A percentile compares a stretch with the other conserved stretches of the same genome.
Conservation (phyloP, 768 basidiomycete genomes). For the Daedaleopsis sinensis region DNA sequence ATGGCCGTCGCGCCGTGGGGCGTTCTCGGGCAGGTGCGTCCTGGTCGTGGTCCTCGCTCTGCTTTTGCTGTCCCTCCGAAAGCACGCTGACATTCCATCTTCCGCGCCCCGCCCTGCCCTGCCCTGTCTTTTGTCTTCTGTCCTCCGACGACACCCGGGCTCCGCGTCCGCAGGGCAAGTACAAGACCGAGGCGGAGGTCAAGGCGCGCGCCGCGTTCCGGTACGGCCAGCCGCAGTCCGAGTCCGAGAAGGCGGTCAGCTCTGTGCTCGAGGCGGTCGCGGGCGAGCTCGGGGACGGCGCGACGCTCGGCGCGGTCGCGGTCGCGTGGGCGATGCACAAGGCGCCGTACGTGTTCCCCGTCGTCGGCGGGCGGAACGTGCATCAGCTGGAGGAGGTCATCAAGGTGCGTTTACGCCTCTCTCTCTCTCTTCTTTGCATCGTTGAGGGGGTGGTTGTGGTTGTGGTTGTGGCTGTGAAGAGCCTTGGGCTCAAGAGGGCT, state of each 20-base stretch:
- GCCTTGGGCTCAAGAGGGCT: no score
- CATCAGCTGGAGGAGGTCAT: slow-evolving; percentile 49
- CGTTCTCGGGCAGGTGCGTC: neutral
- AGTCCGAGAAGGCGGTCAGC: slow-evolving; percentile 34
- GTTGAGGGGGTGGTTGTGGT: no score
- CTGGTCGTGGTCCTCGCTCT: no score
- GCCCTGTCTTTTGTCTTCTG: no score
- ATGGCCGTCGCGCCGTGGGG: slow-evolving; percentile 26
- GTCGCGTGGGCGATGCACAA: slow-evolving; percentile 25
- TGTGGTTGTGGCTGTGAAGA: no score
- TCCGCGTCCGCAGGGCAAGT: slow-evolving; percentile 31
- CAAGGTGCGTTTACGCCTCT: slow-evolving; percentile 37
- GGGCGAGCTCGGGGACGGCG: slow-evolving; percentile 42
- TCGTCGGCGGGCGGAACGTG: slow-evolving; percentile 21
- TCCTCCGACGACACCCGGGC: no score
- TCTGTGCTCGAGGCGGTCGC: slow-evolving; percentile 51
- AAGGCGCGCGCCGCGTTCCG: slow-evolving; percentile 25
- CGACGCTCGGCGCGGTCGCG: neutral
- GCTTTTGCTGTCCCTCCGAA: no score
- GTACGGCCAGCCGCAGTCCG: slow-evolving; percentile 36
- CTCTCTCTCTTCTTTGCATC: no score
- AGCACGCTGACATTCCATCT: no score
- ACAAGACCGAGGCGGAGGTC: slow-evolving; percentile 40
- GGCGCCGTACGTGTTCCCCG: slow-evolving; percentile 3
- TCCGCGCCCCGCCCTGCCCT: no score